phyloP scores from a whole-genome alignment of 2,329 filamentous ascomycete genomes.

The Ophiocordyceps camponoti-floridani region DNA sequence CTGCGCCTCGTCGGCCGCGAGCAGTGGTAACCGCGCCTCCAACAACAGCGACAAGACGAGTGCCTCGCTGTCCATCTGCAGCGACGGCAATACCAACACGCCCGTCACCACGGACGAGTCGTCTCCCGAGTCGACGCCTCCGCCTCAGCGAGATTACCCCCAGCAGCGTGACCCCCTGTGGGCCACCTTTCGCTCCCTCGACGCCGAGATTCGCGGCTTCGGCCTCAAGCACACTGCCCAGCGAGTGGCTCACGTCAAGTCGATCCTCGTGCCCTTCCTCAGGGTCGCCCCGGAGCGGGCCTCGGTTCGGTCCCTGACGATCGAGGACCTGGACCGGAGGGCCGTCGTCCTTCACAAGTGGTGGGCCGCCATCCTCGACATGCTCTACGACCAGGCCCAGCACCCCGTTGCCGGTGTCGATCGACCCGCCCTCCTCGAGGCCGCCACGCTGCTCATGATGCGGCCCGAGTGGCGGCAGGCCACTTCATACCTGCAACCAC shows the following conservation, averaged over 20 bases:
- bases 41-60: conserved; percentile 16
- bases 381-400: conserved; percentile 50
- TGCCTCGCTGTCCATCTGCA: conserved; percentile 19
- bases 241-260: conserved; percentile 60
- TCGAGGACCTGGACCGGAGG: conserved; percentile 69
- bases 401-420: conserved; percentile 74
- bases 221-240: conserved; percentile 52
- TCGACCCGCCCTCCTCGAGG: conserved; percentile 62
- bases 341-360: conserved; percentile 72
- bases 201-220: conserved; percentile 36
- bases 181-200: conserved; percentile 35
- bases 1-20: conserved; percentile 28
- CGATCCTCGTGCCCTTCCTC: conserved; percentile 59
- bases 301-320: conserved; percentile 44
- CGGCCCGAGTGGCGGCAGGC: conserved; percentile 71
- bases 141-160: conserved; percentile 21
- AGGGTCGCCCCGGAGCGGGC: conserved; percentile 49
- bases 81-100: conserved; percentile 18
- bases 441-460: conserved; percentile 66
- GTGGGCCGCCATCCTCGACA: conserved; percentile 71
- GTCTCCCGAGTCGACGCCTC: conserved; percentile 23
- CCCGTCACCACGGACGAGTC: conserved; percentile 25
- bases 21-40: conserved; percentile 22
- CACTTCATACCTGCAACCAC: conserved; percentile 47
- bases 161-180: conserved; percentile 38